A percentile compares a stretch with the other conserved stretches of the same genome.
phyloP scores from a whole-genome alignment of 1,139 yeast genomes.

The Schizosaccharomyces versatilis region DNA sequence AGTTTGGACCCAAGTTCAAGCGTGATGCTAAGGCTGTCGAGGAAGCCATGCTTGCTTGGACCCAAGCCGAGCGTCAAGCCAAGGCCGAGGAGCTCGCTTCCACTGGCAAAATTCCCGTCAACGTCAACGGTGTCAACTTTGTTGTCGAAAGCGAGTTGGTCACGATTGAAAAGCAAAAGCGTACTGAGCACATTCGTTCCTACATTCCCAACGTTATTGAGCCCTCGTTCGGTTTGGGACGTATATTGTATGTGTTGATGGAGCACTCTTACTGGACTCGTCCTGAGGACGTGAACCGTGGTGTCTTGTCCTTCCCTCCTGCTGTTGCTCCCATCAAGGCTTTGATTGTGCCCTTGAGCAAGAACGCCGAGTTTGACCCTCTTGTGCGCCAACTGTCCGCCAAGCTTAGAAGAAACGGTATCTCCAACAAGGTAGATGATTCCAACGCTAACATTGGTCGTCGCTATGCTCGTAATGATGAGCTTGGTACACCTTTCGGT shows the following conservation, averaged over 20 bases:
- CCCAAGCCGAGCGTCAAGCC: slow-evolving; percentile 69
- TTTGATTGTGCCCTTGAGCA: slow-evolving; percentile 78
- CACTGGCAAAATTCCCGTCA: slow-evolving; percentile 42
- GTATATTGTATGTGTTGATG: slow-evolving; percentile 76
- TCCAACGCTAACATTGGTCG: slow-evolving; percentile 95
- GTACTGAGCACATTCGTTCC: slow-evolving; percentile 46
- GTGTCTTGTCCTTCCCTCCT: slow-evolving; percentile 83
- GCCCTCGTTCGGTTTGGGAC: slow-evolving; percentile 98
- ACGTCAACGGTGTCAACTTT: slow-evolving; percentile 30
- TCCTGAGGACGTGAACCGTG: slow-evolving; percentile 78
- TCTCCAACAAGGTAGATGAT: slow-evolving; percentile 92
- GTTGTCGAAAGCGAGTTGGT: slow-evolving; percentile 61
- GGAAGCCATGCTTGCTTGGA: slow-evolving; percentile 48
- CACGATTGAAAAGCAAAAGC: slow-evolving; percentile 48
- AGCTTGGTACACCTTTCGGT: slow-evolving; percentile 97
- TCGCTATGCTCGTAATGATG: slow-evolving; percentile 97
- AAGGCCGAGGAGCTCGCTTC: slow-evolving; percentile 44
- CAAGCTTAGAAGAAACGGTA: slow-evolving; percentile 53
- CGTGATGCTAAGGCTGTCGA: slow-evolving; percentile 89
- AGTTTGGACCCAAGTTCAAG: slow-evolving; percentile 93
- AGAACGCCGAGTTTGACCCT: slow-evolving; percentile 60
- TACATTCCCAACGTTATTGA: slow-evolving; percentile 94
- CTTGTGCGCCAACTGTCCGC: slow-evolving; percentile 35
- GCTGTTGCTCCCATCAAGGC: slow-evolving; percentile 95
- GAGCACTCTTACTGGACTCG: slow-evolving; percentile 94